Conservation (phyloP, 1,139 yeast genomes). For the Meyerozyma sp. region DNA sequence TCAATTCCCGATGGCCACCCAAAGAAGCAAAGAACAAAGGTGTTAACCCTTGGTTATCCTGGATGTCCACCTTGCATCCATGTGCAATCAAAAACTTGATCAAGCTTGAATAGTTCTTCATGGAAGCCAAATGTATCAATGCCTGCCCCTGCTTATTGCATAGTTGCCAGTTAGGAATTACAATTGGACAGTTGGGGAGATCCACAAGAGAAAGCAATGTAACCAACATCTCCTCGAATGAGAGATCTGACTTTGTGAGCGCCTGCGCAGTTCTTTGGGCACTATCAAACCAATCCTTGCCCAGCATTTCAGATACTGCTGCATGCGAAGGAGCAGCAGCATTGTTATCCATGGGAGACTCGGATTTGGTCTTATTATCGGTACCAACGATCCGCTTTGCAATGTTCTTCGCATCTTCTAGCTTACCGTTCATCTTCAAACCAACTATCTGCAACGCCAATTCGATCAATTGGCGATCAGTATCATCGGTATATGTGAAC, state of each 20-base stretch:
- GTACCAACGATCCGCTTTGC: constrained; percentile 82
- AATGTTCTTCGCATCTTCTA: constrained; percentile 88
- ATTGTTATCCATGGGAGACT: constrained; percentile 7
- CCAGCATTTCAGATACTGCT: constrained; percentile 1
- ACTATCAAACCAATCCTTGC: constrained; percentile 42
- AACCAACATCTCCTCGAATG: constrained; percentile 55
- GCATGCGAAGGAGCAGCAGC: constrained; percentile 5
- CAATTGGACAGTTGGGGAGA: constrained; percentile 55
- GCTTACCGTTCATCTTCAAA: constrained; percentile 86
- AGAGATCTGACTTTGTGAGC: constrained; percentile 38
- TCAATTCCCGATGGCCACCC: constrained; percentile 62
- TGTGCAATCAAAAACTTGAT: constrained; percentile 61
- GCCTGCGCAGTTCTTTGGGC: constrained; percentile 47
- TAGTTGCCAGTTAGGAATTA: constrained; percentile 72
- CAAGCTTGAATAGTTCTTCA: constrained; percentile 63
- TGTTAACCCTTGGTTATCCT: constrained; percentile 76
- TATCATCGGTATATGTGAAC: constrained; percentile 88
- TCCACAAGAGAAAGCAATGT: constrained; percentile 62
- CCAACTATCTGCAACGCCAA: constrained; percentile 93
- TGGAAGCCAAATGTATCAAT: constrained; percentile 75
- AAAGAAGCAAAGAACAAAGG: constrained; percentile 85
- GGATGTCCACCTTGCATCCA: constrained; percentile 74
- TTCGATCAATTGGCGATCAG: constrained; percentile 88
- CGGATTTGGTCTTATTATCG: constrained; percentile 19
- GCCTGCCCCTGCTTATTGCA: constrained; percentile 83